Base-by-base conservation (phyloP, 2,329 filamentous ascomycete species). In the Arthrinium puccinioides region DNA sequence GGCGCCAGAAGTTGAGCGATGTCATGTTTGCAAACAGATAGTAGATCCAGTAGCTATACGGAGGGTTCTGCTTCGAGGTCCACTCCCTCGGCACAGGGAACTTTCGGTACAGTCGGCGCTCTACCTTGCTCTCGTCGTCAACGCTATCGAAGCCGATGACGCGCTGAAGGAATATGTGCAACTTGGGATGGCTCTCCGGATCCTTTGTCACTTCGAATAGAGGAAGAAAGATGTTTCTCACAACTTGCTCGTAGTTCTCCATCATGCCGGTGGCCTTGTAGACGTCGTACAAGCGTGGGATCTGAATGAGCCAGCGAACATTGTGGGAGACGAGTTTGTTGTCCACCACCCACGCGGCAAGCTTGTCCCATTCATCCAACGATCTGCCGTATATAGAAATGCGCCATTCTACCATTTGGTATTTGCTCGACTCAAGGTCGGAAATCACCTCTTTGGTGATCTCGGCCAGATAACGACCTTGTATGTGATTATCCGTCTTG, bases 11-110 rank as follows among this genome's bases (percentile, higher is more conserved):
- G 56, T 98, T 98, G 50, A 98, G 72, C 9, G 89, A 95, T 1
- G 84, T 76, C 60, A 96, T 87, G 60, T 98, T 98, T 45, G 92
- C 82, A 54, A 92, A 97, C 37, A 97, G 72, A 55, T 95, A 94
- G 64, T 98, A 98, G 55, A 97, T 85, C 92, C 92, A 98, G 64
- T 98, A 98, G 57, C 85, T 96, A 66, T 98, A 98, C 0, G 92
- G 92, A 11, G 92, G 92, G 55, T 98, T 98, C 61, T 97, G 89
- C 52, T 85, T 88, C 1, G 87, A 88, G 46, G 81, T 76, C 92
- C 92, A 98, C 37, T 80, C 79, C 44, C 80, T 84, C 5, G 92
- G 90, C 16, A 92, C 81, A 0, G 92, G 92, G 49, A 94, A 98
- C 59, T 98, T 98, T 54, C 83, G 84, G 66, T 88, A 95, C n/a